phyloP scores from a whole-genome alignment of 495 filamentous ascomycete species.

The Oleoguttula mirabilis region DNA sequence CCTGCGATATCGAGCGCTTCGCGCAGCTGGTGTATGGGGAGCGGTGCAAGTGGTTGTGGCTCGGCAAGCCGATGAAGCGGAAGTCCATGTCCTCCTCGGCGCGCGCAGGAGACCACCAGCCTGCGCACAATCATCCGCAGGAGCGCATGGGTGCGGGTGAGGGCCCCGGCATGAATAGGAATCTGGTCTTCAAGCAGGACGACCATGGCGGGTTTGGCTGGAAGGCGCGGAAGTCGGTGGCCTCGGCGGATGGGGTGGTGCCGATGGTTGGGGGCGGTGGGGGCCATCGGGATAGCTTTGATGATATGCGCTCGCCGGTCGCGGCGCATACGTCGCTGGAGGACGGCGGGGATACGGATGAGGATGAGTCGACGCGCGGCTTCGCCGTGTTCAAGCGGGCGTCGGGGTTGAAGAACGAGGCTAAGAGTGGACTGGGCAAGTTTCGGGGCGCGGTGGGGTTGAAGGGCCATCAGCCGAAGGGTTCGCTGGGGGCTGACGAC shows the following conservation, averaged over 20 bases:
- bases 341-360: constrained; percentile 38
- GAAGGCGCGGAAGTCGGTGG: constrained; percentile 39
- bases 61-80: constrained; percentile 64
- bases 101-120: background rate
- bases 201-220: constrained; percentile 52
- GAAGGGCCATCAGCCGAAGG: constrained; percentile 39
- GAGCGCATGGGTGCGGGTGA: background rate
- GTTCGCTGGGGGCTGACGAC: constrained; percentile 5
- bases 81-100: background rate
- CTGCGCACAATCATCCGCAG: background rate
- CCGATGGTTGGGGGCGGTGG: background rate
- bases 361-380: constrained; percentile 51
- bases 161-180: constrained; percentile 17
- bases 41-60: constrained; percentile 85
- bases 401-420: constrained; percentile 62
- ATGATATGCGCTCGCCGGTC: background rate
- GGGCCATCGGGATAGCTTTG: background rate
- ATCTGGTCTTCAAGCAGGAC: constrained; percentile 57
- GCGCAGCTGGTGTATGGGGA: constrained; percentile 63
- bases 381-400: constrained; percentile 66
- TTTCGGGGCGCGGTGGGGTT: constrained; percentile 75
- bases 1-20: constrained; percentile 75
- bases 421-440: constrained; percentile 66
- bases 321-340: background rate
- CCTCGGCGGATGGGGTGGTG: background rate